These are phyloP conservation scores for Lodderomyces orthopsilosis DNA, from an alignment of 1,139 yeast genomes.

Conservation along the genomic window DNA sequence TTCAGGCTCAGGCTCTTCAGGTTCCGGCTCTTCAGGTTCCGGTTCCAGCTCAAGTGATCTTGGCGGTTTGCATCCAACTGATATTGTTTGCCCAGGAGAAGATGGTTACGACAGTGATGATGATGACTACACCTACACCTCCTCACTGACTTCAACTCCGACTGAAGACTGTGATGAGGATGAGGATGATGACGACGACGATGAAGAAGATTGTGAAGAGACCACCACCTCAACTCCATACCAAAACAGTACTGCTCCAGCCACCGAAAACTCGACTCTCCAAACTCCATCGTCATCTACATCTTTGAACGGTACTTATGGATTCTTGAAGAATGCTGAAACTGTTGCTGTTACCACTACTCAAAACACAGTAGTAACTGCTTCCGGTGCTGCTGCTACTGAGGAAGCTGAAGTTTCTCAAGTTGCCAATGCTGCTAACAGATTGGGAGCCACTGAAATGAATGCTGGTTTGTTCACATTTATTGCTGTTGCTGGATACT, in stretches of 20 bases:
- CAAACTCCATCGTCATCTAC: slow-evolving; percentile 1
- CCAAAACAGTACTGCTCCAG: not conserved
- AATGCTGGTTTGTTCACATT: slow-evolving; percentile 3
- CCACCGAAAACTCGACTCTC: slow-evolving; percentile 1
- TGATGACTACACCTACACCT: slow-evolving; percentile 5
- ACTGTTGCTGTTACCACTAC: slow-evolving; percentile 2
- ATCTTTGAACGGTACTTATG: not conserved
- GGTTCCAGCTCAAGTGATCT: slow-evolving; percentile 6
- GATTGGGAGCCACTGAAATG: slow-evolving; percentile 3
- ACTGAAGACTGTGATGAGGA: slow-evolving; percentile 3
- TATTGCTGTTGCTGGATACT: slow-evolving; percentile 6
- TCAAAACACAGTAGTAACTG: not conserved
- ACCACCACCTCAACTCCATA: not conserved
- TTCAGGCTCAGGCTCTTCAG: slow-evolving; percentile 9
- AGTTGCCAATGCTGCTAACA: slow-evolving; percentile 12
- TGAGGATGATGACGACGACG: slow-evolving; percentile 17
- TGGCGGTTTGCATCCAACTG: slow-evolving; percentile 10
- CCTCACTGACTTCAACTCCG: not conserved
- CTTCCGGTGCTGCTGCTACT: not conserved
- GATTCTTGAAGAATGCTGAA: slow-evolving; percentile 3
- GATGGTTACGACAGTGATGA: slow-evolving; percentile 14
- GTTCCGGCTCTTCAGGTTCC: slow-evolving; percentile 7
- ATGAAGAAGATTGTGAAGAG: slow-evolving; percentile 13
- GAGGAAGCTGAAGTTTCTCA: slow-evolving; percentile 12
- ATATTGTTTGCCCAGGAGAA: slow-evolving; percentile 14